Base-by-base conservation (phyloP, 495 filamentous ascomycete genomes). In the Neurospora terricola region DNA sequence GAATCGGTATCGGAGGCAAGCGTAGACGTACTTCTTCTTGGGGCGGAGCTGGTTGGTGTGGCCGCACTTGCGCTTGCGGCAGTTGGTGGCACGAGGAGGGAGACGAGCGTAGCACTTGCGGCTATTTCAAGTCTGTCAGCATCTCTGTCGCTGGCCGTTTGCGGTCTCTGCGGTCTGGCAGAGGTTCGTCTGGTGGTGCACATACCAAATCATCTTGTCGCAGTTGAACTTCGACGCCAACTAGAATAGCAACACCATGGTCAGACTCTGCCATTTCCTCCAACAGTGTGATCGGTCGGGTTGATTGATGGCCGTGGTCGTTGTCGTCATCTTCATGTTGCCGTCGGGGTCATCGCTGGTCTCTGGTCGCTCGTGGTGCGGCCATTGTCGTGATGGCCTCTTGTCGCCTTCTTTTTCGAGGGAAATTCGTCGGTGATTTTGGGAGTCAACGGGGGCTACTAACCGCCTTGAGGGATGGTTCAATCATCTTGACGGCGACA, bases 41-140 rank as follows among this genome's bases (percentile, higher is more conserved):
- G 96, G 96, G 87, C 96, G 93, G 81, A 99, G 91, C 90, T 99
- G 96, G 92, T 98, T 98, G 88, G 89, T 94, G 90, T 99, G 96
- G 74, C 96, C 96, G 86, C 96, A 99, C 91, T 99, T 98, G 88
- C 92, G 93, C 93, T 99, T 98, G 80, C 96, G 90, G 92, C 96
- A 98, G 90, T 99, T 99, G 87, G 95, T 98, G 77, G 96, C 96
- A 88, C 96, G 92, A 75, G 96, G 96, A 77, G 96, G 96, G 73
- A 99, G 94, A 86, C 96, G 96, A 78, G 96, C 94, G 85, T 97
- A 98, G 91, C 95, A 99, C 90, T 99, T 98, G 87, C 96, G 95
- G 92, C 54, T 62, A 27, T 62, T 62, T 1, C 1, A 2, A 14
- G 48, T 27, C 27, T 16, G 54, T 62, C 5, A 62, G 54, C 34